Evolutionary conservation across 129 eudicot genomes (phyloP).

Genomic region (Artemisia annua): DNA sequence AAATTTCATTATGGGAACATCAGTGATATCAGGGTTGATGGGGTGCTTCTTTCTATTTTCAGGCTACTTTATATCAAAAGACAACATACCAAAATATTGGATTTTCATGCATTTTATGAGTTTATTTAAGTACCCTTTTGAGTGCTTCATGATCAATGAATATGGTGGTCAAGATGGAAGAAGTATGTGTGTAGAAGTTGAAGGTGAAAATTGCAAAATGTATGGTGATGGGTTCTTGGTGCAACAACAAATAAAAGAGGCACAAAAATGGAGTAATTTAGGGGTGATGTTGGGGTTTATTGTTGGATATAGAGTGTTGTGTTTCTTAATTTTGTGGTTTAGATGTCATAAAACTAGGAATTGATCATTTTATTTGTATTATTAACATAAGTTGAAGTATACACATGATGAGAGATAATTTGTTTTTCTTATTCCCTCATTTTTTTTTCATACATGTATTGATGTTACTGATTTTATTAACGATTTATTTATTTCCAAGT

Average conservation of each 20-base stretch:
- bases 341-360: slow-evolving; percentile 68
- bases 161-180: slow-evolving; percentile 73
- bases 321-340: slow-evolving; percentile 73
- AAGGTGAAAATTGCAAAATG: slow-evolving; percentile 54
- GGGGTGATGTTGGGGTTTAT: slow-evolving; percentile 79
- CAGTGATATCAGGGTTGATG: slow-evolving; percentile 85
- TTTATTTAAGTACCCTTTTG: slow-evolving; percentile 92
- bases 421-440: background rate
- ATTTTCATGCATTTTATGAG: slow-evolving; percentile 90
- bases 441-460: background rate
- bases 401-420: slow-evolving; percentile 4
- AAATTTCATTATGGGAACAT: slow-evolving; percentile 88
- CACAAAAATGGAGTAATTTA: slow-evolving; percentile 84
- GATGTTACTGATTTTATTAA: slow-evolving; percentile 3
- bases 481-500: slow-evolving; percentile 2
- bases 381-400: slow-evolving; percentile 13
- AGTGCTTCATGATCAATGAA: slow-evolving; percentile 84
- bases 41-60: slow-evolving; percentile 93
- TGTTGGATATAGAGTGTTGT: slow-evolving; percentile 71
- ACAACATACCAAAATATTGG: slow-evolving; percentile 84
- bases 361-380: slow-evolving; percentile 29
- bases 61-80: slow-evolving; percentile 81
- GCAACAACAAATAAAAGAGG: slow-evolving; percentile 61
- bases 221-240: slow-evolving; percentile 67
- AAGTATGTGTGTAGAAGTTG: slow-evolving; percentile 55